These are phyloP conservation scores for Symbiotaphrina buchneri DNA, from an alignment of 495 filamentous ascomycete genomes.

Conservation along the genomic window DNA sequence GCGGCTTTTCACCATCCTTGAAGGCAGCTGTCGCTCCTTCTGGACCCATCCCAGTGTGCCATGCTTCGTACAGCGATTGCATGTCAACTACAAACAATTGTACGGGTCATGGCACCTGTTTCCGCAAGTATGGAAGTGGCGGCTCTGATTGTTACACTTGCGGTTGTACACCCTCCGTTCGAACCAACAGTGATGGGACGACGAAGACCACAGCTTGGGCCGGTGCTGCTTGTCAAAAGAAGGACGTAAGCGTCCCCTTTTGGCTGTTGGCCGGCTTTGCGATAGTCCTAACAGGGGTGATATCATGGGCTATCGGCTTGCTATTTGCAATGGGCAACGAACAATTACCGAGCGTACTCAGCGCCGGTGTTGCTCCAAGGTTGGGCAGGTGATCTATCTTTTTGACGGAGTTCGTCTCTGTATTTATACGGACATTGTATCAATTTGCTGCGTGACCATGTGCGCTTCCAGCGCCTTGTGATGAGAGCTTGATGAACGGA, in stretches of 20 bases:
- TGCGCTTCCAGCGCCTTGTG: no score
- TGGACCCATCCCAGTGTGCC: constrained; percentile 30
- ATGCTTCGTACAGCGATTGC: constrained; percentile 36
- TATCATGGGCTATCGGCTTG: constrained; percentile 47
- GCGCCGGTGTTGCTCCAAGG: constrained; percentile 52
- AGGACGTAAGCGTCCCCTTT: constrained; percentile 69
- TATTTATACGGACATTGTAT: no score
- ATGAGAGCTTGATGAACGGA: no score
- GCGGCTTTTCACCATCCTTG: no score
- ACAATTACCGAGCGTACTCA: constrained; percentile 66
- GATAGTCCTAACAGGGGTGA: constrained; percentile 33
- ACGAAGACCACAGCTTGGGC: constrained; percentile 43
- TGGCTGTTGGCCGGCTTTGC: constrained; percentile 58
- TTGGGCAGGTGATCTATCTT: constrained; percentile 12
- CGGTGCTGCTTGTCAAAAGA: constrained; percentile 76
- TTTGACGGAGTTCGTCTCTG: no score
- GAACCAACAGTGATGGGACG: constrained; percentile 19
- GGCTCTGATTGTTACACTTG: constrained; percentile 49
- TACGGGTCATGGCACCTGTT: constrained; percentile 52
- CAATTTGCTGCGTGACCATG: no score
- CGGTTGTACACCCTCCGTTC: constrained; percentile 31
- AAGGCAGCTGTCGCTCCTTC: no score
- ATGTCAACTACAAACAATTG: constrained; percentile 40
- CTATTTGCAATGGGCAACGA: constrained; percentile 58
- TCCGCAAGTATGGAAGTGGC: constrained; percentile 24